Evolutionary conservation across 805 yeast genomes (phyloP), one percentile per base, ranked within the genome.

Genomic region (Kluyveromyces dobzhanskii): DNA sequence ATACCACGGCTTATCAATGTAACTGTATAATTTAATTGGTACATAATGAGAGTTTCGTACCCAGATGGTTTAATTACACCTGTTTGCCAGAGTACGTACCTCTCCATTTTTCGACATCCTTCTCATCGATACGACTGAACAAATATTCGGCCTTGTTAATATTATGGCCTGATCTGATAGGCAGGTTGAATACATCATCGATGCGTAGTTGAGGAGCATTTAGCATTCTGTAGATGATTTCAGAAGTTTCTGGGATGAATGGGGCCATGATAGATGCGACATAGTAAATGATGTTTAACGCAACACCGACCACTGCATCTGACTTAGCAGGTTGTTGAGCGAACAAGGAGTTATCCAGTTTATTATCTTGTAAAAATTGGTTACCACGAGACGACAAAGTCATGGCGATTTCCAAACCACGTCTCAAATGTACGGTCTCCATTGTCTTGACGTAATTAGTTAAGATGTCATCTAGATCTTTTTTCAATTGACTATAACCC

Each of bases 361-460:
- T 88, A 68, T 88, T 87, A 37, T 90, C 98, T 67, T 92, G 99
- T 61, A 92, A 73, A 73, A 90, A 92, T 62, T 73, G 83, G 66
- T 92, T 92, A 64, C 98, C 98, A 53, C 95, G 78, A 16, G 94
- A 77, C 42, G 95, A 83, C 41, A 92, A 69, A 24, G 84, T 71
- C 96, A 92, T 87, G 44, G 95, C 95, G 28, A 78, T 62, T 62
- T 88, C 97, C 46, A 90, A 70, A 59, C 97, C 97, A 56, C 78
- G 81, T 64, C 96, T 81, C 55, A 86, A 74, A 57, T 76, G 85
- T 35, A 78, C 84, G 26, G 71, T 71, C 59, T 85, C 95, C 83
- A 88, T 73, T 50, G 78, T 80, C 13, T 70, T 68, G 46, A 76
- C 70, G 66, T 87, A 92, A 31, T 66, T 66, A 24, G 60, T 54